phyloP scores from a whole-genome alignment of 2,329 filamentous ascomycete genomes.

The Trichophyton verrucosum region DNA sequence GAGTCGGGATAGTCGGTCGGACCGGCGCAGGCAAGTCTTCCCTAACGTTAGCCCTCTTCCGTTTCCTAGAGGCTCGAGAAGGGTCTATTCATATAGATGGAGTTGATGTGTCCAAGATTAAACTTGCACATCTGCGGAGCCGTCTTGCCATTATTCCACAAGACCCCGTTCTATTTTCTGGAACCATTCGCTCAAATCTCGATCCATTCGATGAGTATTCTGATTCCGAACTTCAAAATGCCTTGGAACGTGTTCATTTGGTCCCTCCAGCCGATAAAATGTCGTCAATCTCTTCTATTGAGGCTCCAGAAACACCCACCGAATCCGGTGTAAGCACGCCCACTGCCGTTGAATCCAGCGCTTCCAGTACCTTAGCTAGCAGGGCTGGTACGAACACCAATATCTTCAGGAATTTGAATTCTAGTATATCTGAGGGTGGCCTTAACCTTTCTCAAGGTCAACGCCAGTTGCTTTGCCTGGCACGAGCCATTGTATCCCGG shows the following conservation, averaged over 20 bases:
- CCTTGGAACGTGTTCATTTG: conserved; percentile 59
- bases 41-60: conserved; percentile 62
- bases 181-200: conserved; percentile 62
- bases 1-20: conserved; percentile 64
- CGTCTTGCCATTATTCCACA: conserved; percentile 70
- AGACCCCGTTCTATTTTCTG: conserved; percentile 70
- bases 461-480: conserved; percentile 62
- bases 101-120: conserved; percentile 59
- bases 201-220: conserved; percentile 62
- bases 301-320: not conserved
- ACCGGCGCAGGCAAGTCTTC: conserved; percentile 70
- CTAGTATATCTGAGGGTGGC: conserved; percentile 57
- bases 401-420: conserved; percentile 50
- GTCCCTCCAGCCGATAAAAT: conserved; percentile 32
- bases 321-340: conserved; percentile 12
- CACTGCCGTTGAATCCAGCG: conserved; percentile 12
- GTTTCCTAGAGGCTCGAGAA: conserved; percentile 57
- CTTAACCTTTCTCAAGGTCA: conserved; percentile 66
- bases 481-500: conserved; percentile 57
- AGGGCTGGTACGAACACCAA: conserved; percentile 35
- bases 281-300: not conserved
- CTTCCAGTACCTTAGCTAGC: conserved; percentile 5
- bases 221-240: conserved; percentile 57
- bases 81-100: conserved; percentile 61
- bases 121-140: conserved; percentile 57